Evolutionary conservation across 805 yeast species (phyloP).

Genomic region (Yamadazyma olivae): DNA sequence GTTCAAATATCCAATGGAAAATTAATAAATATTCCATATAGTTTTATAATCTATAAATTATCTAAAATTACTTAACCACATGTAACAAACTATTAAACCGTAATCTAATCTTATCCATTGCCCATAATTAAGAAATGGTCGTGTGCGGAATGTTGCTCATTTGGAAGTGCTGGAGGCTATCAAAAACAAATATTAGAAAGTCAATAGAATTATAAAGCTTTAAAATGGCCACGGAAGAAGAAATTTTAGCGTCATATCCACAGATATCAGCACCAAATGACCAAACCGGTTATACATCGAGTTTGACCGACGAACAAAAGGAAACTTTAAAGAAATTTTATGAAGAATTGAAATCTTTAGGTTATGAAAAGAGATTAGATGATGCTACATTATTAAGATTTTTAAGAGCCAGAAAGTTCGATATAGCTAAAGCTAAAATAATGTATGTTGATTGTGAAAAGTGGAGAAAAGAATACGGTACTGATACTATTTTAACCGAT

Average conservation of each 20-base stretch:
- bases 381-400: slow-evolving; percentile 85
- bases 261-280: slow-evolving; percentile 60
- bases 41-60: no score
- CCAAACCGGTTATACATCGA: slow-evolving; percentile 81
- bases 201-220: no score
- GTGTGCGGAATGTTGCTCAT: no score
- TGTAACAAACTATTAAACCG: no score
- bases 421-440: slow-evolving; percentile 66
- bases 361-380: slow-evolving; percentile 74
- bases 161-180: no score
- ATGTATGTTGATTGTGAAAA: slow-evolving; percentile 86
- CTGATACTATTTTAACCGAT: slow-evolving; percentile 79
- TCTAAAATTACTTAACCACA: no score
- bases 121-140: no score
- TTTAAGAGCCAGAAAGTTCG: slow-evolving; percentile 93
- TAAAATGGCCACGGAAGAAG: slow-evolving; percentile 26
- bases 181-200: no score
- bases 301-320: slow-evolving; percentile 66
- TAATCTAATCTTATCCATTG: no score
- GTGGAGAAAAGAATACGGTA: slow-evolving; percentile 87
- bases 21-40: no score
- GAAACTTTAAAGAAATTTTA: slow-evolving; percentile 56
- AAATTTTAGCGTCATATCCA: slow-evolving; percentile 57
- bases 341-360: slow-evolving; percentile 55
- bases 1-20: slow-evolving; percentile 42